Base-by-base conservation (phyloP, 225 moss, liverwort and hornwort genomes). In the Bryoerythrophyllum caledonicum region DNA sequence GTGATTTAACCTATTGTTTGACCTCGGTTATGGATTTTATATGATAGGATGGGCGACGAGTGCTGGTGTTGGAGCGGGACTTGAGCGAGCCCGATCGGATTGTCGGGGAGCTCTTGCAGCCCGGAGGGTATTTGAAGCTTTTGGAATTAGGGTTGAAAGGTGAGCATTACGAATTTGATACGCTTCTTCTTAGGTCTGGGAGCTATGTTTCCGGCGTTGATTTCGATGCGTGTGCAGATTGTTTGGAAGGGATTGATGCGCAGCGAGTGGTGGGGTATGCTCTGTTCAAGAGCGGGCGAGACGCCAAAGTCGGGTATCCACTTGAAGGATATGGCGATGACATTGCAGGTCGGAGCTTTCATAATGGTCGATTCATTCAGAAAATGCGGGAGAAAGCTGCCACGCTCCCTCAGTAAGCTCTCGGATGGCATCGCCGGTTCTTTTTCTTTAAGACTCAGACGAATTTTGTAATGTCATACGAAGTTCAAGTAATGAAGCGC, bases 201-300 rank as follows among this genome's bases (percentile, higher is more conserved):
- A 17, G 19, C n/a, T n/a, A 49, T 49, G 19, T 49, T 49, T 49
- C 48, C 5, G 17, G 48, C 15, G 21, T 63, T 80, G 12, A 75
- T 30, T 13, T 46, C 5, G 48, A 15, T 44, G 48, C 4, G 48
- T 28, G 63, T 69, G 40, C 81, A 84, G 93, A 93, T 64, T 91
- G 93, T 49, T 77, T 93, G 67, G 87, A 90, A 74, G 91, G 91
- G 24, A 93, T 91, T 38, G 93, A 93, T 49, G 93, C 93, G 8
- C 93, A 93, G 80, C 86, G 81, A 75, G 93, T 93, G n/a, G 59
- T 89, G 19, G 93, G 91, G 0, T 93, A 93, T 73, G 93, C 91
- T 65, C 69, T 91, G 6, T 91, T 93, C 63, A 91, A 93, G 60
- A 81, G 84, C 73, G 91, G 89, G 46, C 76, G 79, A 38, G 87